These are phyloP conservation scores for Crithidia bombi DNA, from an alignment of 208 protist genomes.

Conservation along the genomic window DNA sequence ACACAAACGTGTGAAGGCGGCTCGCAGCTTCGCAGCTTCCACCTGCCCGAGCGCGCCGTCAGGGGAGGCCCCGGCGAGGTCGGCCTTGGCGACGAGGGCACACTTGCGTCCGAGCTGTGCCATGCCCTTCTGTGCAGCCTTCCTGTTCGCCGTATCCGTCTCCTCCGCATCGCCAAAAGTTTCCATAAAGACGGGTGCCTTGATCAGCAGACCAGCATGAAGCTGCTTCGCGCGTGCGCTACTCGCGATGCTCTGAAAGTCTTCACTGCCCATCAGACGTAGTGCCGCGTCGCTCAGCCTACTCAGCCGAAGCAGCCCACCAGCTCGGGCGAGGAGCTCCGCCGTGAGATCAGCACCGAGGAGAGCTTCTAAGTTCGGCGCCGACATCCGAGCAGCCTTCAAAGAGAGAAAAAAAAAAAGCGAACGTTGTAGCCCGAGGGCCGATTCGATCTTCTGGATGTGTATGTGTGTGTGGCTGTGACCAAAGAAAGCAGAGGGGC, in stretches of 20 bases:
- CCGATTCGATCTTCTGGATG: no score
- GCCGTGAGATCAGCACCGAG: constrained; percentile 49
- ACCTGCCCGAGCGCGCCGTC: constrained; percentile 52
- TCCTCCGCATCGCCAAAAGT: constrained; percentile 62
- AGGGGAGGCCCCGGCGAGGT: constrained; percentile 42
- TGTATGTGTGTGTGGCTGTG: no score
- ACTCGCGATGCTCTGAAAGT: constrained; percentile 29
- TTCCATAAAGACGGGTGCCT: constrained; percentile 65
- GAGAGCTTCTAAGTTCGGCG: constrained; percentile 66
- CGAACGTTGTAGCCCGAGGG: no score
- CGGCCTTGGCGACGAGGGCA: constrained; percentile 59
- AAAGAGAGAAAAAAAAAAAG: background rate
- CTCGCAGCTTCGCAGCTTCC: constrained; percentile 57
- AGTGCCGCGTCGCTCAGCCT: constrained; percentile 68
- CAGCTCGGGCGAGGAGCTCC: constrained; percentile 53
- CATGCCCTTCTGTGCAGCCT: constrained; percentile 70
- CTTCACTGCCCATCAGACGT: constrained; percentile 67
- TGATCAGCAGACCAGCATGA: constrained; percentile 57
- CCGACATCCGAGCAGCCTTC: constrained; percentile 10
- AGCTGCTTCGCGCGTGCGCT: constrained; percentile 48
- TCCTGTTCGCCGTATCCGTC: constrained; percentile 39
- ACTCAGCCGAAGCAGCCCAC: constrained; percentile 59
- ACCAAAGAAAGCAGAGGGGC: no score
- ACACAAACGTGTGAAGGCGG: constrained; percentile 50
- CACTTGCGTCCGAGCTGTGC: constrained; percentile 71